Evolutionary conservation across 2,329 filamentous ascomycete genomes (phyloP), one percentile per base, ranked within the genome.

Genomic region (Phaeoacremonium minimum): DNA sequence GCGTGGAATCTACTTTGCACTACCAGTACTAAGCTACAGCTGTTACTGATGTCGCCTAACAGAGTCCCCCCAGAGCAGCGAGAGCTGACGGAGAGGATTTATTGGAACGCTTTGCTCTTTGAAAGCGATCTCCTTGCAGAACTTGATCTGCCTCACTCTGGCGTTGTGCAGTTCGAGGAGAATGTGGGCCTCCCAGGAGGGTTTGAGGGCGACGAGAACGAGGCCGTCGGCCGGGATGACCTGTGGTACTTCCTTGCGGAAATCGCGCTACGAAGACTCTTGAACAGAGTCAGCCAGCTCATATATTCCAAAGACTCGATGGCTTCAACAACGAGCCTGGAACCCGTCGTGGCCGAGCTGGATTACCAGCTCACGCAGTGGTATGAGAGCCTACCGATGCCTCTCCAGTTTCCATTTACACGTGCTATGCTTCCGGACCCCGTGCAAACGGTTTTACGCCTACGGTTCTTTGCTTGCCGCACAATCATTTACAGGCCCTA

Each of bases 401-500:
- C 85, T 4, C 72, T 93, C 40, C 85, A 88, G 49, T 93, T 93
- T 47, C 83, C 86, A 2, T 85, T 87, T 51, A 78, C 78, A 22
- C 71, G 80, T 37, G 69, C 76, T 0, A 73, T 81, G 34, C 66
- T 88, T 17, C 73, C 78, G 38, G 85, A 88, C 50, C 81, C 85
- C 4, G 79, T 89, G 6, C 87, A 91, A 59, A 88, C 85, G 1
- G 86, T 91, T 7, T 66, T 93, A 33, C 75, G 87, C 31, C 67
- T 91, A 42, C 77, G 87, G 18, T 93, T 91, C 63, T 90, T 87
- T 57, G 87, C 87, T 29, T 93, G 87, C 58, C 80, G 85, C 38
- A 91, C 86, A 17, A 90, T 91, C 50, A 91, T 93, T 46, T 91
- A 88, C 63, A 75, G 87, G 18, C 87, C 87, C 1, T 91, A 91